phyloP scores from a whole-genome alignment of 192 early-diverging fungal genomes.

The Bifiguratus adelaidae region DNA sequence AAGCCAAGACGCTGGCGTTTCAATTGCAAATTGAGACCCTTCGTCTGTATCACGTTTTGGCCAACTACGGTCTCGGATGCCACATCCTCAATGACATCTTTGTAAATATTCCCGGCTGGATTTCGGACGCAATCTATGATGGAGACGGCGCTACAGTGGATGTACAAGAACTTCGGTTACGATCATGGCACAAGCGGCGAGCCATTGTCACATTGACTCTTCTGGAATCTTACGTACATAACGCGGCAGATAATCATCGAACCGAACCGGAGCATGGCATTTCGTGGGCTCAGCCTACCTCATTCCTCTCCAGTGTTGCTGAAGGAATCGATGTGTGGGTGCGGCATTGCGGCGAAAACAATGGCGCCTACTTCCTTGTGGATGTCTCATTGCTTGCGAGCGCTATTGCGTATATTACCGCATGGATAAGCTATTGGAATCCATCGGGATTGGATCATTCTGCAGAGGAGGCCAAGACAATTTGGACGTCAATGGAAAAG shows the following conservation, averaged over 20 bases:
- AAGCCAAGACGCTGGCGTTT: constrained; percentile 8
- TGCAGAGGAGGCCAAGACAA: too few species aligned
- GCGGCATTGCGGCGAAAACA: too few species aligned
- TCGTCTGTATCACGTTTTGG: constrained; percentile 24
- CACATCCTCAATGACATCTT: constrained; percentile 27
- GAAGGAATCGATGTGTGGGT: too few species aligned
- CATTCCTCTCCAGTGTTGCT: constrained; percentile 14
- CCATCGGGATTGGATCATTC: too few species aligned
- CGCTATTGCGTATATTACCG: too few species aligned
- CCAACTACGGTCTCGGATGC: constrained; percentile 38
- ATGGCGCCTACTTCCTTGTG: too few species aligned
- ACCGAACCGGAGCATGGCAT: constrained; percentile 33
- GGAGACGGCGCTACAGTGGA: constrained; percentile 5
- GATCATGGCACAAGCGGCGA: constrained; percentile 12
- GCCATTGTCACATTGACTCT: constrained; percentile 14
- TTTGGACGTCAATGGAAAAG: too few species aligned
- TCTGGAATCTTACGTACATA: constrained; percentile 19
- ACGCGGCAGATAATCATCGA: constrained; percentile 28
- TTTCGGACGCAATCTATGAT: constrained; percentile 5
- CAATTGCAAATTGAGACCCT: constrained; percentile 24
- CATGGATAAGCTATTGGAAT: too few species aligned
- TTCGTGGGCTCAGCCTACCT: constrained; percentile 30
- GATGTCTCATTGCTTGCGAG: too few species aligned
- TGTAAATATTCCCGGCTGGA: constrained; percentile 14
- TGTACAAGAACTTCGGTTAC: too few species aligned